A percentile compares a stretch with the other conserved stretches of the same genome.
phyloP scores from a whole-genome alignment of 306 rosid genomes.

The Senna tora region DNA sequence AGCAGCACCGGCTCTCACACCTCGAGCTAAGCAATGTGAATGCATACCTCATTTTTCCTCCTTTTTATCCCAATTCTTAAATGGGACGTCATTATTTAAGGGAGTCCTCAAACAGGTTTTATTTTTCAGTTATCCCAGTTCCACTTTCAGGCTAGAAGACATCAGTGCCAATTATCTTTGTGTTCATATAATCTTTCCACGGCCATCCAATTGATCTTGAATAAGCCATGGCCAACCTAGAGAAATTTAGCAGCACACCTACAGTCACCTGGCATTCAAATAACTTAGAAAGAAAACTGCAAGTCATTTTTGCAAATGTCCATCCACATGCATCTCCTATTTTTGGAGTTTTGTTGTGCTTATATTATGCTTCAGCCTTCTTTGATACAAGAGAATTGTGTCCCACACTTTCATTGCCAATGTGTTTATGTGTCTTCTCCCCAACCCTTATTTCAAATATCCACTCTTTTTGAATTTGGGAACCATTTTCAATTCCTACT shows the following conservation, averaged over 20 bases:
- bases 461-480: conserved; percentile 42
- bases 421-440: conserved; percentile 52
- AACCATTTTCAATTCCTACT: conserved; percentile 53
- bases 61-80: conserved; percentile 63
- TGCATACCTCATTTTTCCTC: conserved; percentile 52
- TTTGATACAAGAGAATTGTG: conserved; percentile 46
- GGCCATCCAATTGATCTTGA: conserved; percentile 76
- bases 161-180: conserved; percentile 55
- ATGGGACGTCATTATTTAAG: conserved; percentile 62
- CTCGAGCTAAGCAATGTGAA: conserved; percentile 68
- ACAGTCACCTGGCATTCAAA: conserved; percentile 64
- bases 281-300: conserved; percentile 64
- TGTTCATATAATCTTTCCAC: conserved; percentile 68
- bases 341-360: conserved; percentile 58
- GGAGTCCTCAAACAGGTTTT: conserved; percentile 72
- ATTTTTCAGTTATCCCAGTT: conserved; percentile 57
- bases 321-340: conserved; percentile 50
- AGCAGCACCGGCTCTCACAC: conserved; percentile 54
- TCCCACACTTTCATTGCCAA: conserved; percentile 49
- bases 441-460: conserved; percentile 33
- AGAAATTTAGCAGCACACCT: conserved; percentile 63
- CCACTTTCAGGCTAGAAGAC: conserved; percentile 68
- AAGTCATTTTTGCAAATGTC: conserved; percentile 53
- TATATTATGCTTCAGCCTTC: conserved; percentile 51
- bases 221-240: conserved; percentile 77